phyloP scores from a whole-genome alignment of 495 filamentous ascomycete species.

The Neurospora sp. region DNA sequence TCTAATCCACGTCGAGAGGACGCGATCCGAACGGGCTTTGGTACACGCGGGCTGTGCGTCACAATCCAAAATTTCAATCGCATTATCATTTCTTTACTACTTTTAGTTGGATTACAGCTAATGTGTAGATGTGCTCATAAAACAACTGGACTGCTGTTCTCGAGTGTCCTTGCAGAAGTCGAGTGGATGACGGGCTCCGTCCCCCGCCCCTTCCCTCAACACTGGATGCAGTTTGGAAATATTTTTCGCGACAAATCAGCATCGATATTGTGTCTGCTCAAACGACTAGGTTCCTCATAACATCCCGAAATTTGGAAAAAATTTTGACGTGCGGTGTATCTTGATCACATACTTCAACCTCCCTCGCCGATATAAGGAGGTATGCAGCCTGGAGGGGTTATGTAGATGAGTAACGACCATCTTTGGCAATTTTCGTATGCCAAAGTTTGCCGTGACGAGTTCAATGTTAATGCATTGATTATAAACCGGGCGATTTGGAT shows the following conservation, averaged over 20 bases:
- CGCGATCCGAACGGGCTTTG: background rate
- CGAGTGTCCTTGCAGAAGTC: background rate
- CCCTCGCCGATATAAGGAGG: background rate
- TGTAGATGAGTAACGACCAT: background rate
- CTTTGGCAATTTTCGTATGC: background rate
- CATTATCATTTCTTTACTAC: background rate
- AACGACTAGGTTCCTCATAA: background rate
- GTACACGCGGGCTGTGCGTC: background rate
- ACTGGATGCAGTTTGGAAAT: no score
- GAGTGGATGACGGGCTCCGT: background rate
- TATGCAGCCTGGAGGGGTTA: background rate
- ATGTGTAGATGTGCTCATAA: background rate
- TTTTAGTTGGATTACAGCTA: background rate
- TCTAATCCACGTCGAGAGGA: background rate
- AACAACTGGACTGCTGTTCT: background rate
- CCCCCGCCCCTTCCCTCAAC: background rate
- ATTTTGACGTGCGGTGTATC: background rate
- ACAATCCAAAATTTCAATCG: background rate
- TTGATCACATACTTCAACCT: background rate
- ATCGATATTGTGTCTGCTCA: background rate
- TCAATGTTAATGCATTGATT: background rate
- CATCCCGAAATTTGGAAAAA: background rate
- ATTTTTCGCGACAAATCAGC: no score
- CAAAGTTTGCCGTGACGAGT: no score
- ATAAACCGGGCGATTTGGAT: background rate